These are phyloP conservation scores for Cryptococcus sp. DNA, from an alignment of 1,284 basidiomycete species.

Conservation along the genomic window DNA sequence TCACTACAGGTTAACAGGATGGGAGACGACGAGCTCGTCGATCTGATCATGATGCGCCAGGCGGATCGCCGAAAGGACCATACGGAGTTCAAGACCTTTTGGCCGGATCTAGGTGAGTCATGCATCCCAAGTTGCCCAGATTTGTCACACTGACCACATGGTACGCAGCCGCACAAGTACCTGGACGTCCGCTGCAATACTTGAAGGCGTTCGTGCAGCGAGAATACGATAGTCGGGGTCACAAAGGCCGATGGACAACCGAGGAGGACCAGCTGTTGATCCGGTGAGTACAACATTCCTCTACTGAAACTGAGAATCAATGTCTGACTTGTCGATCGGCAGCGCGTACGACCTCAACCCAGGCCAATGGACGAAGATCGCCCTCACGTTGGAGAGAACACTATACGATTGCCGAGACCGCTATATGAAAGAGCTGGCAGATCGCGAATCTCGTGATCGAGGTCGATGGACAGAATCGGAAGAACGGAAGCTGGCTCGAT, in stretches of 20 bases:
- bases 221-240: constrained; percentile 40
- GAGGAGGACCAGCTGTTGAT: constrained; percentile 41
- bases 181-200: constrained; percentile 45
- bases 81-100: constrained; percentile 37
- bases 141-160: not conserved
- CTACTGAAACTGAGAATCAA: not conserved
- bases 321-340: not conserved
- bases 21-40: constrained; percentile 28
- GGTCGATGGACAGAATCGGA: constrained; percentile 23
- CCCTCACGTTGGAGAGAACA: constrained; percentile 36
- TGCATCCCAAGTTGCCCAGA: not conserved
- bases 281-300: constrained; percentile 21
- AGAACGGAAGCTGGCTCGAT: constrained; percentile 5
- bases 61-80: constrained; percentile 14
- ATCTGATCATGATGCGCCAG: constrained; percentile 37
- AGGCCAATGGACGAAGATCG: constrained; percentile 42
- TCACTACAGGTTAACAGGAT: constrained; percentile 26
- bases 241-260: constrained; percentile 43
- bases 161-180: constrained; percentile 29
- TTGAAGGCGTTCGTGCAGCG: constrained; percentile 42
- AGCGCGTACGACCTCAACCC: constrained; percentile 38
- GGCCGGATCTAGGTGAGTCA: constrained; percentile 40
- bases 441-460: constrained; percentile 13
- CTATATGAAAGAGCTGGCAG: constrained; percentile 34
- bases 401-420: constrained; percentile 44